These are phyloP conservation scores for Geotrichum reessii DNA, from an alignment of 1,139 yeast genomes.

Conservation along the genomic window DNA sequence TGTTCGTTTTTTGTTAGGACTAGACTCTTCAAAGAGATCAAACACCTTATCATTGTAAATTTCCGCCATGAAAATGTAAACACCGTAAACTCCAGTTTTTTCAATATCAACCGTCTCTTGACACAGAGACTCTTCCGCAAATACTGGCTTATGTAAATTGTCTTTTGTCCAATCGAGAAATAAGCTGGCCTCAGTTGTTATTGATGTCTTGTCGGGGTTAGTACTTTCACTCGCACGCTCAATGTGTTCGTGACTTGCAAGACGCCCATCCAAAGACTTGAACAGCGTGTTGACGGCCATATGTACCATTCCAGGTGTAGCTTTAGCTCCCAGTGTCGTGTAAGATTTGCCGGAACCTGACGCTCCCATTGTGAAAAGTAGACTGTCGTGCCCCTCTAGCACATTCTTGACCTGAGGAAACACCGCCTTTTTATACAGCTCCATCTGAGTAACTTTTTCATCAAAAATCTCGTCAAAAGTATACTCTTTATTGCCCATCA, in stretches of 20 bases:
- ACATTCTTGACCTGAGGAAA: conserved; percentile 32
- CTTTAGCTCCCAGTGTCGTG: conserved; percentile 30
- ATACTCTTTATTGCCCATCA: conserved; percentile 16
- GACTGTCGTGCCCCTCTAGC: conserved; percentile 38
- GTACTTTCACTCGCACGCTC: conserved; percentile 24
- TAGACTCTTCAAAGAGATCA: conserved; percentile 16
- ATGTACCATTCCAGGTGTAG: conserved; percentile 35
- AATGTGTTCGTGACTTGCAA: conserved; percentile 40
- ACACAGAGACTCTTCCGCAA: conserved; percentile 18
- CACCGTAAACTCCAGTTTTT: conserved; percentile 26
- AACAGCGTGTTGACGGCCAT: conserved; percentile 40
- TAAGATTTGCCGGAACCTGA: conserved; percentile 46
- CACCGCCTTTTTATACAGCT: conserved; percentile 34
- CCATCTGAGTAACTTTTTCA: conserved; percentile 32
- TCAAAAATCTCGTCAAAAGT: conserved; percentile 35
- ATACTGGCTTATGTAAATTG: conserved; percentile 8
- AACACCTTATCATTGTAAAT: conserved; percentile 36
- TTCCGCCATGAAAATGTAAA: conserved; percentile 35
- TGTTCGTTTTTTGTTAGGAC: conserved; percentile 16
- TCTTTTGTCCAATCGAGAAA: conserved; percentile 31
- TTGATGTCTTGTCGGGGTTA: conserved; percentile 30
- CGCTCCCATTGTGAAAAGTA: conserved; percentile 47
- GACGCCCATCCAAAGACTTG: conserved; percentile 40
- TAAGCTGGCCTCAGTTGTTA: conserved; percentile 36
- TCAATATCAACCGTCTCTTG: conserved; percentile 21